Conservation (phyloP, 1,284 basidiomycete species). For the Prillingera fragicola region DNA sequence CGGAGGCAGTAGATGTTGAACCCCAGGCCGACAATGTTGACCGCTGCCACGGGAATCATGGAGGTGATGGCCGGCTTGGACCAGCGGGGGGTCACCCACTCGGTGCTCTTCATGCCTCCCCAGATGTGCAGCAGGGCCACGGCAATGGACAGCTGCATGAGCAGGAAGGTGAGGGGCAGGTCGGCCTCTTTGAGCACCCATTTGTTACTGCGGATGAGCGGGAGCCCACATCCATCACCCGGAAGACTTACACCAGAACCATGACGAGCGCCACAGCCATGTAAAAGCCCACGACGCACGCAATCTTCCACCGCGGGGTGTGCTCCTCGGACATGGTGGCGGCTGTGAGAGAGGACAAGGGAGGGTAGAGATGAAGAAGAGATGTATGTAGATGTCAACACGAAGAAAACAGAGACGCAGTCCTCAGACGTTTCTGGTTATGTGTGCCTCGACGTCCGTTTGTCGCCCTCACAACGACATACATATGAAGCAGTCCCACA, state of each 20-base stretch:
- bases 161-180: constrained; percentile 63
- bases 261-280: constrained; percentile 67
- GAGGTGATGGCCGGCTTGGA: not conserved
- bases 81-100: not conserved
- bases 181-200: constrained; percentile 58
- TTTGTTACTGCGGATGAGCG: constrained; percentile 30
- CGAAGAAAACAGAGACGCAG: too few relatives aligned
- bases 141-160: constrained; percentile 63
- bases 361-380: too few relatives aligned
- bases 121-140: constrained; percentile 51
- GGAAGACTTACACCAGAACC: constrained; percentile 56
- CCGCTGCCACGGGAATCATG: constrained; percentile 20
- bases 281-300: constrained; percentile 68
- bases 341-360: too few relatives aligned
- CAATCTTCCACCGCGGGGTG: constrained; percentile 51
- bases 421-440: too few relatives aligned
- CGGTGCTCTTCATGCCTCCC: not conserved
- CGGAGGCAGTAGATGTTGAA: constrained; percentile 71
- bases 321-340: constrained; percentile 11
- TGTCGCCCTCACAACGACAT: too few relatives aligned
- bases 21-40: constrained; percentile 65
- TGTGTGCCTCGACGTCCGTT: too few relatives aligned
- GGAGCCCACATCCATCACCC: not conserved
- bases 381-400: too few relatives aligned
- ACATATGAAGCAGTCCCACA: too few relatives aligned